Evolutionary conservation across 1,139 yeast genomes (phyloP), one percentile per base, ranked within the genome.

Genomic region (Yamadazyma songkhlaensis): DNA sequence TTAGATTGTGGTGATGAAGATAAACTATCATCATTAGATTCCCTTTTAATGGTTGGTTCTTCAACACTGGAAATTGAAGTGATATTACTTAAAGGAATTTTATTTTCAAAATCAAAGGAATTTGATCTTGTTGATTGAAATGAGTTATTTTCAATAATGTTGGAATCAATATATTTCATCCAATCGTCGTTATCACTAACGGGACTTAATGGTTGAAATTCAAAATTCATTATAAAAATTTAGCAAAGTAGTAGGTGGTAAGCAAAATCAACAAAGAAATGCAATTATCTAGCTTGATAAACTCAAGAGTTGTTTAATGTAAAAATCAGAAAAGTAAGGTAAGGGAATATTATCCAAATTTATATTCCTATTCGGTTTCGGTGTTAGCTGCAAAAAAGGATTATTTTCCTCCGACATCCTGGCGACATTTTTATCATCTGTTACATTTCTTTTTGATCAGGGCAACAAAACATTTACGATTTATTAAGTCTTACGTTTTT

Each of bases 101-200:
- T 11, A 12, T 8, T 10, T 9, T 29, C 23, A 11, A 31, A 31
- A 15, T 31, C 34, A 24, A 31, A 13, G 6, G 34, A 31, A 20
- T 25, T 32, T 6, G 35, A 32, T 33, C 40, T 33, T 29, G 34
- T 31, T 24, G 36, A 20, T 28, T 21, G 12, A 17, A 33, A 14
- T 6, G 32, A 30, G 9, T 28, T 20, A n/a, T 9, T 30, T 9
- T 31, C 34, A 15, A 36, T 29, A 7, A 35, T 38, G 12, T 42
- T 45, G 9, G 46, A 32, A 13, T 46, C 40, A 20, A 45, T 39
- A 32, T 42, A 44, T 22, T 40, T 43, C 37, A 47, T 31, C 52
- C 52, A 48, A 24, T 42, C 46, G 31, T 45, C 46, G 20, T 38
- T 38, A 29, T 47, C 50, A 31, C 47, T 42, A 10, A 44, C 38